Evolutionary conservation across 2,329 filamentous ascomycete species (phyloP).

Genomic region (Fusarium sp.): DNA sequence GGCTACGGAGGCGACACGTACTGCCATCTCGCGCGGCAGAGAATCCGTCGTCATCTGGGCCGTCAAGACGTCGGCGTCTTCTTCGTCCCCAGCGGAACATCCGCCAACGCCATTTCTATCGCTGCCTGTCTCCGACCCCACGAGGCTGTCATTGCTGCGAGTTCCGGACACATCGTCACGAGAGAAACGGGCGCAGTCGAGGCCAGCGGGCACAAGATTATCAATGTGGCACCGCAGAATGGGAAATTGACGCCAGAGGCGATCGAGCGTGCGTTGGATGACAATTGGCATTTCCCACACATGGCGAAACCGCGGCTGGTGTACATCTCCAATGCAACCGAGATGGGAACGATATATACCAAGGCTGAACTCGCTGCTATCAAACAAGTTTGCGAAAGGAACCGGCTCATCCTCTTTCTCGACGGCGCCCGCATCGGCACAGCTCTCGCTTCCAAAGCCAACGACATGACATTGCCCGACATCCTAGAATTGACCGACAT

Average conservation of each 20-base stretch:
- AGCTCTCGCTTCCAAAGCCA: constrained; percentile 54
- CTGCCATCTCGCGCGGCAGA: constrained; percentile 52
- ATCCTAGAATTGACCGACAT: constrained; percentile 59
- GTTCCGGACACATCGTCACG: constrained; percentile 59
- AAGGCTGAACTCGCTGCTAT: constrained; percentile 54
- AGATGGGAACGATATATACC: constrained; percentile 59
- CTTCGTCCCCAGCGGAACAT: constrained; percentile 62
- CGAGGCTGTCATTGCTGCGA: constrained; percentile 61
- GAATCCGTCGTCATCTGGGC: constrained; percentile 52
- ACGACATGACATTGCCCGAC: constrained; percentile 56
- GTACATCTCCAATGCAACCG: constrained; percentile 62
- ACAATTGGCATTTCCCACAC: constrained; percentile 61
- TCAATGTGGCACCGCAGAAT: constrained; percentile 55
- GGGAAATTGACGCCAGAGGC: constrained; percentile 58
- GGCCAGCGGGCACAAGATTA: constrained; percentile 61
- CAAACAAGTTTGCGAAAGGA: constrained; percentile 54
- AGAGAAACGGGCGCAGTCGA: constrained; percentile 62
- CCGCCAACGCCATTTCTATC: constrained; percentile 62
- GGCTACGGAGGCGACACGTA: constrained; percentile 59
- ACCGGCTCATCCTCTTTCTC: constrained; percentile 55
- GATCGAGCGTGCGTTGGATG: constrained; percentile 54
- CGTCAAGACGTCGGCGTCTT: constrained; percentile 56
- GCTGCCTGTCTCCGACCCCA: constrained; percentile 60
- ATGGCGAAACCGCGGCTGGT: constrained; percentile 61
- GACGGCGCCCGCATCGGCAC: constrained; percentile 58